phyloP scores from a whole-genome alignment of 805 yeast genomes.

The Saccharomycopsis fermentans region DNA sequence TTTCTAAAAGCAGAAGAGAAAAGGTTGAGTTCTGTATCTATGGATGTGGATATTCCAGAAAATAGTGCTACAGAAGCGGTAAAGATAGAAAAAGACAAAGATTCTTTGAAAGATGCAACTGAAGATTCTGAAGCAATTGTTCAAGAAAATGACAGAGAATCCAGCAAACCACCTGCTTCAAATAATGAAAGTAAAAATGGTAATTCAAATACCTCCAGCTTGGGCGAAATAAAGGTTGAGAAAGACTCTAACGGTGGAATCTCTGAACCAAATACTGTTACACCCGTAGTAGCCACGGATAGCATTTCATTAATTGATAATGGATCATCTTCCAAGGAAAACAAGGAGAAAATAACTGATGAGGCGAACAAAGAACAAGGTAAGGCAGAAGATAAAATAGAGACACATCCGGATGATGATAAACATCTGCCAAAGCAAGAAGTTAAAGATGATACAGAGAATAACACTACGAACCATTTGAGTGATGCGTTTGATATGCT shows the following conservation, averaged over 20 bases:
- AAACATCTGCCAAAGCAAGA: too few species aligned
- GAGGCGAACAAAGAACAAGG: too few species aligned
- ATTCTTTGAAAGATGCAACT: too few species aligned
- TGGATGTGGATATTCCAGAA: neutral
- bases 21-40: neutral
- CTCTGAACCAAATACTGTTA: neutral
- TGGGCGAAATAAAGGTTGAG: neutral
- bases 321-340: neutral
- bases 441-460: neutral
- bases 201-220: too few species aligned
- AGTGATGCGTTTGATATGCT: too few species aligned
- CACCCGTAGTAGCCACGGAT: neutral
- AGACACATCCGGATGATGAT: too few species aligned
- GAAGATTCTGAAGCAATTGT: too few species aligned
- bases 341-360: neutral
- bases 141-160: too few species aligned
- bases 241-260: neutral
- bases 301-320: neutral
- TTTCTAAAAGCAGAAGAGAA: constrained; percentile 8
- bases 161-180: too few species aligned
- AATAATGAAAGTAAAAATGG: too few species aligned
- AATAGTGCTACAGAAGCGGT: neutral
- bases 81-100: too few species aligned
- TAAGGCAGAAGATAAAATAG: too few species aligned
- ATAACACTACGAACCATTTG: neutral